phyloP scores from a whole-genome alignment of 2,329 filamentous ascomycete genomes.

The Aspergillus floridensis region DNA sequence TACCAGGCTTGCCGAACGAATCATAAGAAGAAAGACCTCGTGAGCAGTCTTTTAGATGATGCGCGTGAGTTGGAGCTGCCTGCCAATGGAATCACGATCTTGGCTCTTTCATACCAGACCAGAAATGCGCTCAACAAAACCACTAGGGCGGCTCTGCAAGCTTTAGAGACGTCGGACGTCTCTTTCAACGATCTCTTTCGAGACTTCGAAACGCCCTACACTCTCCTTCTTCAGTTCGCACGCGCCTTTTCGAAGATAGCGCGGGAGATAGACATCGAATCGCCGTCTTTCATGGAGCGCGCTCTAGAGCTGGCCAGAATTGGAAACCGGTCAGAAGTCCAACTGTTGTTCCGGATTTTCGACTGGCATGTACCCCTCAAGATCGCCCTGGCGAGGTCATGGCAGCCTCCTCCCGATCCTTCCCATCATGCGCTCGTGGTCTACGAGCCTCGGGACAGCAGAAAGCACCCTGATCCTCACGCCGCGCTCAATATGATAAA shows the following conservation, averaged over 20 bases:
- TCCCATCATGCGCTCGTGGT: slow-evolving; percentile 27
- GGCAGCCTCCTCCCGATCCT: slow-evolving; percentile 22
- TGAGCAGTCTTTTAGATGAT: slow-evolving; percentile 27
- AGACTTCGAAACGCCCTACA: slow-evolving; percentile 26
- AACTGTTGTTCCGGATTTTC: slow-evolving; percentile 35
- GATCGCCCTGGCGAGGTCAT: slow-evolving; percentile 35
- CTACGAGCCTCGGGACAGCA: slow-evolving; percentile 22
- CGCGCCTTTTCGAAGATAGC: slow-evolving; percentile 31
- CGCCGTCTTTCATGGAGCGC: slow-evolving; percentile 29
- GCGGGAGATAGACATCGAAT: slow-evolving; percentile 35
- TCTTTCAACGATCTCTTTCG: slow-evolving; percentile 31
- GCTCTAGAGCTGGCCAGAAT: slow-evolving; percentile 31
- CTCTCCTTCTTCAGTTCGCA: slow-evolving; percentile 26
- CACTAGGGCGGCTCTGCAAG: slow-evolving; percentile 24
- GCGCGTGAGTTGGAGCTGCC: slow-evolving; percentile 33
- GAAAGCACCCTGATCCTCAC: slow-evolving; percentile 31
- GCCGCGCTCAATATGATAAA: slow-evolving; percentile 46
- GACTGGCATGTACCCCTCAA: slow-evolving; percentile 39
- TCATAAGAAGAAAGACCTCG: slow-evolving; percentile 19
- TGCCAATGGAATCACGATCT: slow-evolving; percentile 28
- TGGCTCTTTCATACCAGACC: slow-evolving; percentile 28
- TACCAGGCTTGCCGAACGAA: slow-evolving; percentile 25
- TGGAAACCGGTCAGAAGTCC: slow-evolving; percentile 26
- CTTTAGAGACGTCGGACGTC: slow-evolving; percentile 26
- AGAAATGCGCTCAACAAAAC: slow-evolving; percentile 23